Base-by-base conservation (phyloP, 306 rosid genomes). In the Inga leiocalycina region DNA sequence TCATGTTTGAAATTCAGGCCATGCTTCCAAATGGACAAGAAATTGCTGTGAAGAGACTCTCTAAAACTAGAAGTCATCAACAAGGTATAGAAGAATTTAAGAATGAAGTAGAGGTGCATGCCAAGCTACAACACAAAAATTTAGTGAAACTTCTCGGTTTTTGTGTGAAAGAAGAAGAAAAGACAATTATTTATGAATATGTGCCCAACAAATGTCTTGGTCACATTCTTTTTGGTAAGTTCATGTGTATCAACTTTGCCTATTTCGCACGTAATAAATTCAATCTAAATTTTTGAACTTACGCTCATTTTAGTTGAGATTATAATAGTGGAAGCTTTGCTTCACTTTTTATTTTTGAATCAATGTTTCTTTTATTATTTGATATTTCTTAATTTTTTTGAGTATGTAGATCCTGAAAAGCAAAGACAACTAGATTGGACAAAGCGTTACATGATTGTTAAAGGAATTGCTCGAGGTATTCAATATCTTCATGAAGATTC, bases 401-500 rank as follows among this genome's bases (percentile, higher is more conserved):
- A 9, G 61, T 46, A 8, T 81, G 75, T 59, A 89, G 90, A 87
- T 10, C 75, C 72, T 69, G 45, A 72, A 8, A 87, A 69, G 72
- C 84, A 79, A 85, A 67, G 80, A 59, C 30, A 27, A 20, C 64
- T 92, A 22, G 79, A 89, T 75, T 89, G 94, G 93, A 77, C 37
- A 17, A 54, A 37, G 10, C 89, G 90, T 10, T 56, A 32, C 67
- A 84, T 81, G 16, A 81, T 92, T 45, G 82, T 89, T 10, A 41
- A 8, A 54, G 94, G 91, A 15, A 71, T 89, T 77, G 91, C 89
- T 39, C 82, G 81, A 51, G 91, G 91, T 22, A 86, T 89, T 72
- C 84, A 88, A 48, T 90, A 88, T 71, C 91, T 91, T 17, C 94
- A 92, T 39, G 90, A 91, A 76, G 92, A 91, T 61, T 89, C 92